Conservation (phyloP, 1,139 yeast genomes). For the Saccharomyces hybrid region DNA sequence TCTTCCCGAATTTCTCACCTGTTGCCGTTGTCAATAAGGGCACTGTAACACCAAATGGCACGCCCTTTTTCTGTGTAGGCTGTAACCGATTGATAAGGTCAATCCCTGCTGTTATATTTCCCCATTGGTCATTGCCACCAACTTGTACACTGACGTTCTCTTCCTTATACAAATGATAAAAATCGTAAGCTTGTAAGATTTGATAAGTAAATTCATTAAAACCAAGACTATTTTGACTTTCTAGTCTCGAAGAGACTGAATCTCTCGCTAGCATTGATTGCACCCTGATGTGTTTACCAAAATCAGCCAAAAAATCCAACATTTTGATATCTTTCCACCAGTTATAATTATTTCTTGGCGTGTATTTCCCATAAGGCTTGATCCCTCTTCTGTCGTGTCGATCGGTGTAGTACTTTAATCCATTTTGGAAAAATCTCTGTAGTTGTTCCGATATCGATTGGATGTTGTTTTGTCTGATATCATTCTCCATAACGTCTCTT, state of each 20-base stretch:
- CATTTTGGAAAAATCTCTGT: conserved; percentile 50
- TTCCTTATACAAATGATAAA: conserved; percentile 65
- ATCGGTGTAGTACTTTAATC: conserved; percentile 47
- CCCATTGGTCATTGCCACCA: conserved; percentile 99
- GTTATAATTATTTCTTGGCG: conserved; percentile 53
- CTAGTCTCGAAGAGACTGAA: conserved; percentile 68
- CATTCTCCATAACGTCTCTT: conserved; percentile 48
- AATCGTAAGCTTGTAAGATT: conserved; percentile 87
- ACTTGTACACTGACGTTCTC: conserved; percentile 65
- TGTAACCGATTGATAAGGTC: conserved; percentile 69
- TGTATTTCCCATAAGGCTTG: conserved; percentile 35
- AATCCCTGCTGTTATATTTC: conserved; percentile 92
- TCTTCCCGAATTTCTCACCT: conserved; percentile 93
- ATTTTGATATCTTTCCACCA: conserved; percentile 84
- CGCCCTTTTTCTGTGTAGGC: conserved; percentile 24
- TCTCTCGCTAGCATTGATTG: conserved; percentile 86
- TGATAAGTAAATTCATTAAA: conserved; percentile 93
- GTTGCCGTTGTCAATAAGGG: conserved; percentile 82
- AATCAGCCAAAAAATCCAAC: conserved; percentile 67
- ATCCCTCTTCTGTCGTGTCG: conserved; percentile 40
- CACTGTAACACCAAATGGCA: conserved; percentile 73
- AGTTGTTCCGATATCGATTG: conserved; percentile 55
- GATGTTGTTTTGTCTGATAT: conserved; percentile 52
- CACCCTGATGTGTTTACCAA: conserved; percentile 75
- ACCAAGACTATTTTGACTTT: conserved; percentile 70